Percentiles rank a stretch among this genome's conserved stretches.
Conservation (phyloP, 305 asterid species). For the Fraxinus greggii region DNA sequence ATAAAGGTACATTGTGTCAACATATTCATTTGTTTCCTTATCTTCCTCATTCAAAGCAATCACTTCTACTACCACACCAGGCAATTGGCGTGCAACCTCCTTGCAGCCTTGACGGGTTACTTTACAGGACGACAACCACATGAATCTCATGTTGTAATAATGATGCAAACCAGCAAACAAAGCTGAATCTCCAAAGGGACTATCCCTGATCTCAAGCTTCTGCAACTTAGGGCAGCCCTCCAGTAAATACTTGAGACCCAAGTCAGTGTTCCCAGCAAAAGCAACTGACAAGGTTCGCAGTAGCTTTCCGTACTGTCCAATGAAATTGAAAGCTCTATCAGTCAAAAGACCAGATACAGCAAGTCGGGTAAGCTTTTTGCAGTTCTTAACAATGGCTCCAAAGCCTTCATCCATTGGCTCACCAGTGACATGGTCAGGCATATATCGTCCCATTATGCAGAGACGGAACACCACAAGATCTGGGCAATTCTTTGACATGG, state of each 20-base stretch:
- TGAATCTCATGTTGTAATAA: conserved; percentile 53
- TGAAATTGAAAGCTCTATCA: conserved; percentile 43
- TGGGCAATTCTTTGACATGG: conserved; percentile 51
- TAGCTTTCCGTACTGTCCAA: conserved; percentile 47
- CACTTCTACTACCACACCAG: conserved; percentile 47
- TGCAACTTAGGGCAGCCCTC: conserved; percentile 54
- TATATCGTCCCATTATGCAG: conserved; percentile 50
- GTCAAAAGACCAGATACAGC: conserved; percentile 53
- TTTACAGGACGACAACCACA: conserved; percentile 52
- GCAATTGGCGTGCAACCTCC: conserved; percentile 42
- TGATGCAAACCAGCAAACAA: conserved; percentile 47
- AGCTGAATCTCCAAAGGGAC: conserved; percentile 55
- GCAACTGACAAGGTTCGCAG: conserved; percentile 54
- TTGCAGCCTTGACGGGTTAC: conserved; percentile 40
- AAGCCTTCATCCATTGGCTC: conserved; percentile 63
- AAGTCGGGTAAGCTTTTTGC: conserved; percentile 58
- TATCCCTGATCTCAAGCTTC: conserved; percentile 58
- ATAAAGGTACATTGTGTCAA: conserved; percentile 49
- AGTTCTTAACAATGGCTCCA: conserved; percentile 57
- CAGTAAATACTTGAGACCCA: conserved; percentile 41
- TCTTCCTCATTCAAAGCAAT: conserved; percentile 24
- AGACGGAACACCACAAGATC: conserved; percentile 54
- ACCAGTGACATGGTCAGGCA: conserved; percentile 44
- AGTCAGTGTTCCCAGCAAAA: conserved; percentile 50
- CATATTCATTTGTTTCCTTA: conserved; percentile 22